phyloP scores from a whole-genome alignment of 2,329 filamentous ascomycete genomes.

The Colletotrichum tabaci region DNA sequence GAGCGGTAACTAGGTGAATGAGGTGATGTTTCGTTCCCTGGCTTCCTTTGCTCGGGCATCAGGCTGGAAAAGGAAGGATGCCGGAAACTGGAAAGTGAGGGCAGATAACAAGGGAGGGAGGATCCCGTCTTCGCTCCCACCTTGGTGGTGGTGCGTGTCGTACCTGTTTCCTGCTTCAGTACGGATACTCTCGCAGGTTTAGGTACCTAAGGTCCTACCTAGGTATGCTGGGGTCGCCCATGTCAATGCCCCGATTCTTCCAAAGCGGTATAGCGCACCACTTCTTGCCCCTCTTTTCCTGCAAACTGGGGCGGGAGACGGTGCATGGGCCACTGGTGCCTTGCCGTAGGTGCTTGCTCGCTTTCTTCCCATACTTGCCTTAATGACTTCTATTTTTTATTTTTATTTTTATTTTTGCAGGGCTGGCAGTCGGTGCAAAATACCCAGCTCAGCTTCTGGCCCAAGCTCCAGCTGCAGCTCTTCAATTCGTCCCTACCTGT shows the following conservation, averaged over 20 bases:
- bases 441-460: slow-evolving; percentile 13
- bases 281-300: slow-evolving; percentile 22
- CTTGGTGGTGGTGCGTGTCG: slow-evolving; percentile 19
- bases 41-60: slow-evolving; percentile 19
- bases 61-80: slow-evolving; percentile 24
- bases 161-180: background rate
- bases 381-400: background rate
- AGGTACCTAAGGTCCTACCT: background rate
- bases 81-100: slow-evolving; percentile 11
- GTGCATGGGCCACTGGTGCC: background rate
- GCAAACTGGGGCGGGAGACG: slow-evolving; percentile 27
- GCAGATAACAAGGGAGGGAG: background rate
- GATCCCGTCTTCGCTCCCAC: slow-evolving; percentile 29
- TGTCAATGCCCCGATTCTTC: slow-evolving; percentile 5
- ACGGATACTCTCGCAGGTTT: background rate
- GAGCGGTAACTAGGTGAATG: slow-evolving; percentile 3
- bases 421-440: background rate
- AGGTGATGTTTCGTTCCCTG: slow-evolving; percentile 7
- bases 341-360: background rate
- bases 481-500: too few species aligned
- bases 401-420: background rate
- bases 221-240: background rate
- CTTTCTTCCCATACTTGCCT: slow-evolving; percentile 3
- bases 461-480: slow-evolving; percentile 25
- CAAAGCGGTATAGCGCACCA: slow-evolving; percentile 28